Evolutionary conservation across 331 rosid genomes (phyloP).

Genomic region (Cydonia oblonga): DNA sequence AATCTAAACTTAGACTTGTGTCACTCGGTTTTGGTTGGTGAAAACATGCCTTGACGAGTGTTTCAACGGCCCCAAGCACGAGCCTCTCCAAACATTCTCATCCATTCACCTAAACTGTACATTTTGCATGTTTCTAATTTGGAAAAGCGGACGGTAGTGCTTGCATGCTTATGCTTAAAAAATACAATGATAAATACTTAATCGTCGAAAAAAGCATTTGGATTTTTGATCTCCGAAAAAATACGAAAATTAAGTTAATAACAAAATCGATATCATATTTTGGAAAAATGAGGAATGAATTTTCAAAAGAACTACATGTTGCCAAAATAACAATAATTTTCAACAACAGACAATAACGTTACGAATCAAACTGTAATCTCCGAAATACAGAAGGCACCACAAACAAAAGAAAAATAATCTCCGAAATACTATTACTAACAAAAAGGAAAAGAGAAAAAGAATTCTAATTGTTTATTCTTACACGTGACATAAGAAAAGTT

Average conservation of each 20-base stretch:
- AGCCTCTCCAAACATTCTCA: constrained; percentile 6
- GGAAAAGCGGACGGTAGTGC: not conserved
- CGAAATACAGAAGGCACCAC: too few relatives aligned
- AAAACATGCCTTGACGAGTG: not conserved
- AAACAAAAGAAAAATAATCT: too few relatives aligned
- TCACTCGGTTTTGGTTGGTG: constrained; percentile 19
- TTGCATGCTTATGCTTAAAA: not conserved
- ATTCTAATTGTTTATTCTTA: not conserved
- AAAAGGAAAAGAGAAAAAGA: too few relatives aligned
- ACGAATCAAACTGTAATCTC: not conserved
- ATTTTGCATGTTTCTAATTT: not conserved
- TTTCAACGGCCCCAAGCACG: constrained; percentile 5
- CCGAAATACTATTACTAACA: too few relatives aligned
- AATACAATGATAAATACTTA: not conserved
- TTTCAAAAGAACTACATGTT: too few relatives aligned
- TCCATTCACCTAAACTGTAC: not conserved
- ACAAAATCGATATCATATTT: not conserved
- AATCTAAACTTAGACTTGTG: not conserved
- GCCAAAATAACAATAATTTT: too few relatives aligned
- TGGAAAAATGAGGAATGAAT: not conserved
- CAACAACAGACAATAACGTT: not conserved
- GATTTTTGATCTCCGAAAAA: too few relatives aligned
- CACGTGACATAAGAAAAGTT: not conserved
- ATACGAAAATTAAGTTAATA: not conserved
- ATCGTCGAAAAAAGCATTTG: too few relatives aligned